Conservation (phyloP, 495 filamentous ascomycete species). For the Hyaloscypha hepaticicola region DNA sequence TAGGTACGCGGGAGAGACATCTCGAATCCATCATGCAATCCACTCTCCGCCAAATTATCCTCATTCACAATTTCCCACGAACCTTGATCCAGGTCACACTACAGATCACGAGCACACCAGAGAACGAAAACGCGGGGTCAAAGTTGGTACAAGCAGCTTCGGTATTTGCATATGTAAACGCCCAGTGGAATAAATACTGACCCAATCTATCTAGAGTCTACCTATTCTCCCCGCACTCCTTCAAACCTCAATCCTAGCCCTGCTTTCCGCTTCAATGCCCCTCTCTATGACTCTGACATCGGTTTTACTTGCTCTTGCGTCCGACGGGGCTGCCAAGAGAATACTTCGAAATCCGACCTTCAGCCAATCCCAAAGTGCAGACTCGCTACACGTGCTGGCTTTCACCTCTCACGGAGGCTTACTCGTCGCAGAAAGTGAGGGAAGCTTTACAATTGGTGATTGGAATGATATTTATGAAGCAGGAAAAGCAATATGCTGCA, state of each 20-base stretch:
- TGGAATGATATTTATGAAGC: constrained; percentile 72
- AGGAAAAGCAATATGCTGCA: constrained; percentile 64
- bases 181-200: constrained; percentile 12
- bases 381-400: constrained; percentile 73
- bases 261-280: constrained; percentile 74
- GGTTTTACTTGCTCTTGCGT: constrained; percentile 58
- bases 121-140: constrained; percentile 52
- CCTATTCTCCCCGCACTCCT: constrained; percentile 71
- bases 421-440: constrained; percentile 78
- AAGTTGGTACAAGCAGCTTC: constrained; percentile 50
- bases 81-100: constrained; percentile 64
- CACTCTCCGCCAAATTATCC: constrained; percentile 66
- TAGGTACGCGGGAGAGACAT: constrained; percentile 69
- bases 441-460: constrained; percentile 68
- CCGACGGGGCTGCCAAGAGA: constrained; percentile 38
- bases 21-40: constrained; percentile 68
- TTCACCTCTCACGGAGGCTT: constrained; percentile 75
- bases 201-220: constrained; percentile 56
- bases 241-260: constrained; percentile 68
- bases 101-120: constrained; percentile 58
- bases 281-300: constrained; percentile 68
- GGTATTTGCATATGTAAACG: constrained; percentile 36
- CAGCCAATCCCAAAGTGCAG: constrained; percentile 52
- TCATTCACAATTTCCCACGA: constrained; percentile 66
- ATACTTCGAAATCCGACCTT: constrained; percentile 56